phyloP scores from a whole-genome alignment of 2,329 filamentous ascomycete genomes.

The Chaetomium sp. region DNA sequence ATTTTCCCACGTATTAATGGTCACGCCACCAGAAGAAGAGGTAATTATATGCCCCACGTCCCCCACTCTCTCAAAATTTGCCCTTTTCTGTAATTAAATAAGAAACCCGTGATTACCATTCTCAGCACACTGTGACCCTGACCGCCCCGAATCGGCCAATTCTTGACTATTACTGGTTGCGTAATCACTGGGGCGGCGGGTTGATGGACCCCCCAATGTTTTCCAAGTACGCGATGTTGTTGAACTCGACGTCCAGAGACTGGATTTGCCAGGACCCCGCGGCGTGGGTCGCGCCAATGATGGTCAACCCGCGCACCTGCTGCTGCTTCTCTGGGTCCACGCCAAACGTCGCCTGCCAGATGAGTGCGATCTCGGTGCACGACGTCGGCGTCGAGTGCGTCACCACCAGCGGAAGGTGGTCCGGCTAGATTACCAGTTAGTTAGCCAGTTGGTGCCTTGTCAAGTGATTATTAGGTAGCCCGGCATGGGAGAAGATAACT shows the following conservation, averaged over 20 bases:
- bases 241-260: constrained; percentile 31
- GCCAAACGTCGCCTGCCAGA: constrained; percentile 29
- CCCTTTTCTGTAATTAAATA: too few species aligned
- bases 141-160: too few species aligned
- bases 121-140: too few species aligned
- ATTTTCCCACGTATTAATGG: too few species aligned
- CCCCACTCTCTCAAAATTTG: too few species aligned
- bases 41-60: too few species aligned
- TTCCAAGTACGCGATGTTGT: constrained; percentile 25
- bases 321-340: constrained; percentile 9
- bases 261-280: constrained; percentile 27
- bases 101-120: too few species aligned
- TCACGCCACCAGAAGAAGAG: too few species aligned
- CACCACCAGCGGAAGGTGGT: constrained; percentile 26
- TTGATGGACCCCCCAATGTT: constrained; percentile 22
- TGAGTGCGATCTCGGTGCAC: constrained; percentile 28
- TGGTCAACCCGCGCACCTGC: constrained; percentile 28
- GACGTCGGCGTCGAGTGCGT: constrained; percentile 24
- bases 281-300: constrained; percentile 22
- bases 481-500: background rate
- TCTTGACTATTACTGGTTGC: too few species aligned
- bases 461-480: too few species aligned
- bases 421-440: constrained; percentile 18
- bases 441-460: too few species aligned
- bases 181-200: constrained; percentile 4